Percentiles rank a stretch among this genome's conserved stretches.
These are phyloP conservation scores for Ceriops zippeliana DNA, from an alignment of 345 rosid species.

Conservation along the genomic window DNA sequence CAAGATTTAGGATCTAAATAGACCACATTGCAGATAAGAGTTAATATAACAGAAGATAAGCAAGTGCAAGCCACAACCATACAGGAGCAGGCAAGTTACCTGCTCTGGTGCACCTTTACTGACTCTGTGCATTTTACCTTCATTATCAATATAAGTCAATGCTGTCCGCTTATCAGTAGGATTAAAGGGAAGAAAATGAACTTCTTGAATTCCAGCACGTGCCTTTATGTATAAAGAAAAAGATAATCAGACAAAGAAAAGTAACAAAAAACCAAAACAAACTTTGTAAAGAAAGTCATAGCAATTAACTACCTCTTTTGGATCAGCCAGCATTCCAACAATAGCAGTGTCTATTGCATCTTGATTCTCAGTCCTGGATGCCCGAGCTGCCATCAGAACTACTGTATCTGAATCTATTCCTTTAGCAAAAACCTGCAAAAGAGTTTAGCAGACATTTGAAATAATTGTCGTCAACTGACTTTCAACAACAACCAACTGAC, in stretches of 20 bases:
- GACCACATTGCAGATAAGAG: constrained; percentile 12
- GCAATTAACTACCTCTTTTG: constrained; percentile 65
- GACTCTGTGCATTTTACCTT: constrained; percentile 92
- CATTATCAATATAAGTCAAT: constrained; percentile 67
- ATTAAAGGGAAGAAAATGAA: constrained; percentile 96
- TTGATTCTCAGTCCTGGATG: constrained; percentile 89
- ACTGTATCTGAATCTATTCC: constrained; percentile 87
- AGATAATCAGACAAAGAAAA: neutral
- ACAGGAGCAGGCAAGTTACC: constrained; percentile 37
- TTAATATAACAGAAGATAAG: constrained; percentile 9
- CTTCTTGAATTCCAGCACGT: constrained; percentile 88
- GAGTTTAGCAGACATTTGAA: constrained; percentile 21
- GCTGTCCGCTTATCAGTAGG: constrained; percentile 99
- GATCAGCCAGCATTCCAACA: constrained; percentile 96
- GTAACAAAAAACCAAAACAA: neutral
- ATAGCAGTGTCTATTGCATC: constrained; percentile 97
- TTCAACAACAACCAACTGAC: too few relatives aligned
- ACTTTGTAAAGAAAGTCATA: neutral
- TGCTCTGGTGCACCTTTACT: constrained; percentile 99
- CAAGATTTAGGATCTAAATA: constrained; percentile 76
- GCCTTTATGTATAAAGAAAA: constrained; percentile 49
- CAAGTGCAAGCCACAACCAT: neutral
- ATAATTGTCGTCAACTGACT: neutral
- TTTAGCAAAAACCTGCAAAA: constrained; percentile 73
- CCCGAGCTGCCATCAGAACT: constrained; percentile 93